Evolutionary conservation across 1,139 yeast species (phyloP).

Genomic region (Sugiyamaella xylanicola): DNA sequence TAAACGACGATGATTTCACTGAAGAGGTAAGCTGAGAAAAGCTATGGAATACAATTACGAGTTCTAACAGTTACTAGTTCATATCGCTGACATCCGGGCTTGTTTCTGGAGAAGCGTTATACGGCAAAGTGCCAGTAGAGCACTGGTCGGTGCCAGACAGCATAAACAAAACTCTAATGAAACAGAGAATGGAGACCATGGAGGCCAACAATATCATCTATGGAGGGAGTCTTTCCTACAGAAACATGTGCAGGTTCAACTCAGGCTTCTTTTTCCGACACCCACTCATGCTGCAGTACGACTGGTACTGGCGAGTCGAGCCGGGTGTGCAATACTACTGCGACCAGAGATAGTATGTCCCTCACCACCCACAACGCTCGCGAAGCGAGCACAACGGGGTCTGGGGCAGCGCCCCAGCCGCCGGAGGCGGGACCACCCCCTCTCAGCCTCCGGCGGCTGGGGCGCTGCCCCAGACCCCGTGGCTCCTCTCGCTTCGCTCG

Average conservation of each 20-base stretch:
- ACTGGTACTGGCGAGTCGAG: conserved; percentile 93
- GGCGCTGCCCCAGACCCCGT: background rate
- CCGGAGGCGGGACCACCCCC: background rate
- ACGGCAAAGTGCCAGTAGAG: conserved; percentile 63
- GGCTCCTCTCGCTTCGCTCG: too few relatives aligned
- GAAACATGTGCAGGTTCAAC: conserved; percentile 82
- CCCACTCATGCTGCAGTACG: conserved; percentile 62
- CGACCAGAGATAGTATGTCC: conserved; percentile 48
- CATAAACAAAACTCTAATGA: conserved; percentile 48
- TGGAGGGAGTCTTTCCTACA: conserved; percentile 75
- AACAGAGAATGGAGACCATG: conserved; percentile 56
- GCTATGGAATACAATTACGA: too few relatives aligned
- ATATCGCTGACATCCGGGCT: conserved; percentile 57
- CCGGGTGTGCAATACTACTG: conserved; percentile 87
- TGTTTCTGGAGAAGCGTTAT: conserved; percentile 84
- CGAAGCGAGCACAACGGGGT: background rate
- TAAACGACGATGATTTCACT: conserved; percentile 79
- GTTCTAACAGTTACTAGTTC: conserved; percentile 1
- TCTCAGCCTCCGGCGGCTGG: background rate
- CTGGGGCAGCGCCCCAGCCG: background rate
- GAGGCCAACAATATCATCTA: conserved; percentile 66
- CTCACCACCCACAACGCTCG: conserved; percentile 15
- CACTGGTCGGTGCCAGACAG: conserved; percentile 70
- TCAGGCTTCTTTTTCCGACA: conserved; percentile 83
- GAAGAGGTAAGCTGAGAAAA: conserved; percentile 45